Percentiles rank a stretch among this genome's conserved stretches.
Evolutionary conservation across 306 rosid species (phyloP).

Genomic region (Cicer judaicum): DNA sequence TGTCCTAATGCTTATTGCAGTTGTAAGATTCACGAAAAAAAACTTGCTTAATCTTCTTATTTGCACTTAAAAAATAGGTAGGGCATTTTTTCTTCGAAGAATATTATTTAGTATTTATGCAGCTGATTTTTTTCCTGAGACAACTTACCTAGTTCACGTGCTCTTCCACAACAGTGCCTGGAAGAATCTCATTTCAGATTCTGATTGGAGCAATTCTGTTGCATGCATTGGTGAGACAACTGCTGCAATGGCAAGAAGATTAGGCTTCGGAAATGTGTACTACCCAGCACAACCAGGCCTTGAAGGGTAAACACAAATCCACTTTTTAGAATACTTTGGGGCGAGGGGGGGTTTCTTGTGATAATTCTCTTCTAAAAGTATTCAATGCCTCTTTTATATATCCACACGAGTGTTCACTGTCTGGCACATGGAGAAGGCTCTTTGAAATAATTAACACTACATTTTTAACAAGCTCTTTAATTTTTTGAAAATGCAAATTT

Average conservation of each 20-base stretch:
- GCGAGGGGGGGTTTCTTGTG: conserved; percentile 4
- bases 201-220: conserved; percentile 69
- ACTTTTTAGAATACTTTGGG: conserved; percentile 17
- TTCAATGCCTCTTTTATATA: conserved; percentile 14
- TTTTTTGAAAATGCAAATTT: conserved; percentile 10
- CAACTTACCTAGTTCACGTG: conserved; percentile 43
- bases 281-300: conserved; percentile 82
- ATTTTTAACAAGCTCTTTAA: conserved; percentile 24
- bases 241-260: conserved; percentile 71
- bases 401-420: conserved; percentile 14
- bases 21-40: conserved; percentile 10
- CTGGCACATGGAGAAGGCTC: conserved; percentile 15
- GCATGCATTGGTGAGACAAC: conserved; percentile 99
- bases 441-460: conserved; percentile 16
- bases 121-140: neutral
- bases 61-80: conserved; percentile 30
- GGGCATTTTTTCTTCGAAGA: conserved; percentile 24
- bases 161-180: conserved; percentile 73
- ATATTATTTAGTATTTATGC: conserved; percentile 24
- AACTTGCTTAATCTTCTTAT: conserved; percentile 9
- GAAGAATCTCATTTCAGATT: conserved; percentile 68
- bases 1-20: conserved; percentile 12
- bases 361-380: conserved; percentile 16
- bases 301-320: conserved; percentile 73
- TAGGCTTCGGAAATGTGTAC: conserved; percentile 83